Conservation (phyloP, 805 yeast genomes). For the Kazachstania bromeliacearum region DNA sequence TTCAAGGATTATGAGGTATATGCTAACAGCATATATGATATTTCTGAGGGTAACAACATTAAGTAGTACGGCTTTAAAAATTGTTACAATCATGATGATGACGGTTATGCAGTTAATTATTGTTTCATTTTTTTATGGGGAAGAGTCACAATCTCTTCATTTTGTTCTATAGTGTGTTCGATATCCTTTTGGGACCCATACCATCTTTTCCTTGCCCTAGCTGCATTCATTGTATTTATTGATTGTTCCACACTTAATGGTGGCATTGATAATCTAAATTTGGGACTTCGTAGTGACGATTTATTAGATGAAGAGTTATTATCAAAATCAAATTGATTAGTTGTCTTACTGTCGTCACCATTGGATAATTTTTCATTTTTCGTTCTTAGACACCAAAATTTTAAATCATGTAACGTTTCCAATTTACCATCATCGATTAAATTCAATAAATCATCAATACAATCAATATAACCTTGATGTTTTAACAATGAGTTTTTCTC, state of each 20-base stretch:
- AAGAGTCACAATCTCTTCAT: too few relatives aligned
- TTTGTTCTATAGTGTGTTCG: too few relatives aligned
- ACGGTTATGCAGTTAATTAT: too few relatives aligned
- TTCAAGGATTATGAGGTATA: too few relatives aligned
- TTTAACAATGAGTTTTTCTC: constrained; percentile 40
- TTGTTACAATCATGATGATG: too few relatives aligned
- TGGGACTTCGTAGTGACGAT: constrained; percentile 6
- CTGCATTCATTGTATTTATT: background rate
- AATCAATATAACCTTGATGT: constrained; percentile 52
- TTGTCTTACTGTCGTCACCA: background rate
- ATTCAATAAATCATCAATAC: constrained; percentile 47
- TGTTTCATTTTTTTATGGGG: too few relatives aligned
- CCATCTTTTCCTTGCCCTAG: too few relatives aligned
- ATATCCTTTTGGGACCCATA: too few relatives aligned
- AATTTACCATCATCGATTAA: constrained; percentile 21
- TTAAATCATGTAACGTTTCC: constrained; percentile 13
- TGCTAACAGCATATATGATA: too few relatives aligned
- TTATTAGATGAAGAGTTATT: constrained; percentile 4
- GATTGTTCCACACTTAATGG: constrained; percentile 17
- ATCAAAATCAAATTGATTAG: constrained; percentile 9
- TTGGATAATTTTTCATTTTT: constrained; percentile 11
- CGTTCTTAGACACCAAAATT: constrained; percentile 21
- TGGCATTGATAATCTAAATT: constrained; percentile 16
- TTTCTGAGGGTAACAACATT: too few relatives aligned
- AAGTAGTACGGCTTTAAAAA: too few relatives aligned